These are phyloP conservation scores for Colletotrichum falcatum DNA, from an alignment of 2,329 filamentous ascomycete species.

Conservation along the genomic window DNA sequence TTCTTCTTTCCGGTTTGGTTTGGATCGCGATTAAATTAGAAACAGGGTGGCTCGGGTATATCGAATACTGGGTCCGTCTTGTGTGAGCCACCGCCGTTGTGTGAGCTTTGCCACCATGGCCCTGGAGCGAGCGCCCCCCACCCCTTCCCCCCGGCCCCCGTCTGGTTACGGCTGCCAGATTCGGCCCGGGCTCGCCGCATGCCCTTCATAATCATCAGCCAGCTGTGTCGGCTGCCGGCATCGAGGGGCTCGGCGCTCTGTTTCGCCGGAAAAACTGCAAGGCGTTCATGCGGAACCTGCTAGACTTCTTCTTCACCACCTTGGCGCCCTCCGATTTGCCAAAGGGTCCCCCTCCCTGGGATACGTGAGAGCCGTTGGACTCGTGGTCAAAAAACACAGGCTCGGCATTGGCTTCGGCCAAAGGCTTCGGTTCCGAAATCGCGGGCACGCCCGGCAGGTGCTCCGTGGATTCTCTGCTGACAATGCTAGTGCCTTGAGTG, in stretches of 20 bases:
- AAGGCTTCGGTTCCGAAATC: conserved; percentile 54
- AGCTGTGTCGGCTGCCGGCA: conserved; percentile 47
- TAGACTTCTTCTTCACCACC: conserved; percentile 70
- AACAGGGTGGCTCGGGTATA: conserved; percentile 34
- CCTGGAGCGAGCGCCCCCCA: no score
- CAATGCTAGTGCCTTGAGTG: conserved; percentile 74
- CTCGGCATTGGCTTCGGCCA: conserved; percentile 35
- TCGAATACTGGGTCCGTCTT: conserved; percentile 27
- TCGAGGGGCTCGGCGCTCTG: conserved; percentile 53
- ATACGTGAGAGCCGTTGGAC: conserved; percentile 44
- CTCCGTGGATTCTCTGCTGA: conserved; percentile 70
- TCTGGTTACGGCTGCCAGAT: neutral
- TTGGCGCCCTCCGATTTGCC: conserved; percentile 60
- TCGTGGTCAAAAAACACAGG: conserved; percentile 33
- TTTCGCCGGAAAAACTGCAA: conserved; percentile 68
- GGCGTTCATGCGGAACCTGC: conserved; percentile 73
- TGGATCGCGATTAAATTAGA: conserved; percentile 30
- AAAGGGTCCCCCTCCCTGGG: conserved; percentile 57
- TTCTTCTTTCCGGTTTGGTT: no score
- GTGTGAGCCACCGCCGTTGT: conserved; percentile 19
- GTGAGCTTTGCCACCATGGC: conserved; percentile 1
- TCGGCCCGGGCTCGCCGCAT: conserved; percentile 2
- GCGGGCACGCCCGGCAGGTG: conserved; percentile 59
- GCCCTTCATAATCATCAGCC: conserved; percentile 39
- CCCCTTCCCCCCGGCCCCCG: no score